These are phyloP conservation scores for Taiozyma sp. DNA, from an alignment of 1,139 yeast genomes.

Conservation along the genomic window DNA sequence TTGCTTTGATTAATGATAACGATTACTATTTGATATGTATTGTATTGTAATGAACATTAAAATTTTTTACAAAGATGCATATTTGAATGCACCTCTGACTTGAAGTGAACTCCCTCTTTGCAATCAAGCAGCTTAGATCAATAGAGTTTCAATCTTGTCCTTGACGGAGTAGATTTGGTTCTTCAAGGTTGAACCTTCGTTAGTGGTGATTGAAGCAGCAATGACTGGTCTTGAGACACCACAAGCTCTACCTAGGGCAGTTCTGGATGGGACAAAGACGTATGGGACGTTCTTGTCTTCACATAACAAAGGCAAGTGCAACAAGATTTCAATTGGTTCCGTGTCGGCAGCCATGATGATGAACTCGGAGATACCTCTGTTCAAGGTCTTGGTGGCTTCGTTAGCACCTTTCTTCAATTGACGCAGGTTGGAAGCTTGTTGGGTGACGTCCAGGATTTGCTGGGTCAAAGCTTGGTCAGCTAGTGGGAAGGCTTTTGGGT, in stretches of 20 bases:
- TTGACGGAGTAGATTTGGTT: conserved; percentile 95
- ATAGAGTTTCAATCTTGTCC: conserved; percentile 98
- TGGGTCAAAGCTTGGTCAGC: conserved; percentile 95
- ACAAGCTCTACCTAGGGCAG: conserved; percentile 99
- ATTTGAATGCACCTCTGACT: conserved; percentile 6
- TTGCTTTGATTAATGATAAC: conserved; percentile 3
- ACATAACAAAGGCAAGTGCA: conserved; percentile 95
- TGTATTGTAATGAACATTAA: background rate
- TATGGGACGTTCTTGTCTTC: conserved; percentile 99
- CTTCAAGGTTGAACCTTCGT: conserved; percentile 97
- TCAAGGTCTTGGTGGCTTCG: conserved; percentile 98
- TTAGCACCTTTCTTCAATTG: conserved; percentile 99
- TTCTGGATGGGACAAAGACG: conserved; percentile 97
- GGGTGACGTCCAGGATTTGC: conserved; percentile 96
- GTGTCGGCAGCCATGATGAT: conserved; percentile 99
- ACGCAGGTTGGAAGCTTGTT: conserved; percentile 96
- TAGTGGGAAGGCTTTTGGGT: conserved; percentile 97
- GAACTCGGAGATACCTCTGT: conserved; percentile 99
- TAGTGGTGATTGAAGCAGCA: conserved; percentile 97
- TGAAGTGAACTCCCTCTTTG: background rate
- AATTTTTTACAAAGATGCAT: background rate
- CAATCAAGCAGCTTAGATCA: conserved; percentile 51
- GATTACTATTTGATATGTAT: background rate
- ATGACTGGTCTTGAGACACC: conserved; percentile 99
- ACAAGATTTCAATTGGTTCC: conserved; percentile 97